A percentile compares a stretch with the other conserved stretches of the same genome.
Conservation (phyloP, 2,329 filamentous ascomycete species). For the Pseudodiploospora longispora region DNA sequence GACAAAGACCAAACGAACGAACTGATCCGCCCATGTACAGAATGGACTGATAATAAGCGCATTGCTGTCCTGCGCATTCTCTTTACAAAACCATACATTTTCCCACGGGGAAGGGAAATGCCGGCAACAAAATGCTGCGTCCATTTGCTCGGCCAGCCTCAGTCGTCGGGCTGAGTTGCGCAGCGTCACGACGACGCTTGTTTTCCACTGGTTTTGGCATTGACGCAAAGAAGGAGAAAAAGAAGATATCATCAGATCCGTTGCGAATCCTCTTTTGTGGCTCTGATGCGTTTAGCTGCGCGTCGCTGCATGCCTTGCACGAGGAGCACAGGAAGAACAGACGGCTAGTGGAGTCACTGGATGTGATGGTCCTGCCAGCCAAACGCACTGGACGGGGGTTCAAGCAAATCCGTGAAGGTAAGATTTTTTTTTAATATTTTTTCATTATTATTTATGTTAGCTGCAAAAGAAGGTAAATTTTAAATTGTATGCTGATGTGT, state of each 20-base stretch:
- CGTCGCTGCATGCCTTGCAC: slow-evolving; percentile 63
- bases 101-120: too few species aligned
- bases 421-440: slow-evolving; percentile 9
- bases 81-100: too few species aligned
- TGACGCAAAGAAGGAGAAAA: slow-evolving; percentile 2
- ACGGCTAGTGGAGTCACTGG: slow-evolving; percentile 61
- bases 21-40: too few species aligned
- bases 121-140: slow-evolving; percentile 12
- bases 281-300: slow-evolving; percentile 82
- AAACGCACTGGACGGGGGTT: slow-evolving; percentile 71
- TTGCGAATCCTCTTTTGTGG: slow-evolving; percentile 89
- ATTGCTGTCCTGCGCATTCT: too few species aligned
- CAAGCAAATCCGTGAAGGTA: slow-evolving; percentile 60
- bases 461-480: too few species aligned
- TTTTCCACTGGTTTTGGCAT: slow-evolving; percentile 10
- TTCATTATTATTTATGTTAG: not conserved
- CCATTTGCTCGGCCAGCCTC: slow-evolving; percentile 6
- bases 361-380: slow-evolving; percentile 74
- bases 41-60: too few species aligned
- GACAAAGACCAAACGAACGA: too few species aligned
- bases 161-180: slow-evolving; percentile 6
- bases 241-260: slow-evolving; percentile 38
- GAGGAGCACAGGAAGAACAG: slow-evolving; percentile 45
- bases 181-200: slow-evolving; percentile 9
- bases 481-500: not conserved